Evolutionary conservation across 2,329 filamentous ascomycete genomes (phyloP), one percentile per base, ranked within the genome.

Genomic region (Penicillium sclerotiorum): DNA sequence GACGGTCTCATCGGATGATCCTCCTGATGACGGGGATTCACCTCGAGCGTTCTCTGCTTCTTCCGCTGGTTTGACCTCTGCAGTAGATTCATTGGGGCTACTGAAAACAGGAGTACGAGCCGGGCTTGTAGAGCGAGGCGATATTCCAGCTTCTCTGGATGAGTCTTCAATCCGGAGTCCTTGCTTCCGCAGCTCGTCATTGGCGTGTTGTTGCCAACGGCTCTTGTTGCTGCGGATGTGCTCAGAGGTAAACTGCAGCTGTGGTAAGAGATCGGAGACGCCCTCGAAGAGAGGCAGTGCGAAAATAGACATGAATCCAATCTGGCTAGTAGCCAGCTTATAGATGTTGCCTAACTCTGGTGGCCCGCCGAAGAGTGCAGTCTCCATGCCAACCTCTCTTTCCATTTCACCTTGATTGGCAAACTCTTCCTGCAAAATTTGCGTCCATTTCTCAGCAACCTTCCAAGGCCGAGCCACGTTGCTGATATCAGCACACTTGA

Each of bases 401-500:
- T 99, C 94, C 88, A 97, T 96, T 12, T 87, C 83, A 1, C 90
- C 90, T 73, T 99, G 94, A 43, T 94, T 86, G 30, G 92, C 87
- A 63, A 97, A 97, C 68, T 99, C 94, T 55, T 96, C 89, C 13
- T 94, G 93, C n/a, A 99, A 78, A 39, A 96, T 92, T 62, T 88
- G 82, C 63, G 94, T 96, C 94, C 94, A 99, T 67, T 87, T 81
- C 36, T 90, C 79, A 18, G 94, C 94, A 21, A 91, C 84, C 49
- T 87, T 81, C 68, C 94, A 92, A 49, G 85, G 87, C 49, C 94
- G 86, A 47, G 92, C 91, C 69, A 97, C 94, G 68, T 99, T 99
- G 75, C 93, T 96, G 66, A 99, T 97, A 70, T 99, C 94, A 32
- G 94, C 94, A 68, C 94, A 97, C 71, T 99, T 99, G 74, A 99